Evolutionary conservation across 345 rosid genomes (phyloP).

Genomic region (Citrus maxima): DNA sequence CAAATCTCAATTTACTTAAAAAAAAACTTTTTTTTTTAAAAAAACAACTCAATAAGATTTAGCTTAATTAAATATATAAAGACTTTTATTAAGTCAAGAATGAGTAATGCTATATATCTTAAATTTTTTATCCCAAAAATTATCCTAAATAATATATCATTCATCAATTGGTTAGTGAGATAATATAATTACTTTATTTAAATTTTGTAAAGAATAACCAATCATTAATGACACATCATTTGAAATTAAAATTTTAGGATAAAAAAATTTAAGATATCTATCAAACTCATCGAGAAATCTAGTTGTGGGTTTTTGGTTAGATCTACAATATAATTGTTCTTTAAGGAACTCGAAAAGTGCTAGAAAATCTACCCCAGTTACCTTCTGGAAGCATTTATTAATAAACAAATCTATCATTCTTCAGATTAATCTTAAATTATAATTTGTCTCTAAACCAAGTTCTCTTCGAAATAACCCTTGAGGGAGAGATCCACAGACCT

Average conservation of each 20-base stretch:
- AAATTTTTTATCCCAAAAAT: too few species aligned
- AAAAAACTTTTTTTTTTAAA: rapidly evolving
- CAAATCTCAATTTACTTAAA: background rate
- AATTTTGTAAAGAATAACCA: too few species aligned
- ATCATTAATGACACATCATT: too few species aligned
- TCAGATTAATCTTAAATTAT: too few species aligned
- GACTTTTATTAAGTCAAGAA: background rate
- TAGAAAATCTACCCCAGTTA: background rate
- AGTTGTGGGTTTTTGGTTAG: background rate
- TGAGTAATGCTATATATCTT: too few species aligned
- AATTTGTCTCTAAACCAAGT: background rate
- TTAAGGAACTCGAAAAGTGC: background rate
- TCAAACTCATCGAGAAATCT: too few species aligned
- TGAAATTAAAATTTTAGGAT: too few species aligned
- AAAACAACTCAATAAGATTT: too few species aligned
- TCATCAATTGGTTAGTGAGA: rapidly evolving
- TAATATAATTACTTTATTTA: too few species aligned
- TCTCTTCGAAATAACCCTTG: background rate
- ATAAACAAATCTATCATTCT: background rate
- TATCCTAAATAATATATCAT: too few species aligned
- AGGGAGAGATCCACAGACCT: background rate
- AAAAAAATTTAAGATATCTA: too few species aligned
- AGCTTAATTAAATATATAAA: background rate
- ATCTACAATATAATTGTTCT: background rate
- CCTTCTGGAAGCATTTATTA: background rate